Evolutionary conservation across 2,329 filamentous ascomycete species (phyloP).

Genomic region (Fusarium multiceps): DNA sequence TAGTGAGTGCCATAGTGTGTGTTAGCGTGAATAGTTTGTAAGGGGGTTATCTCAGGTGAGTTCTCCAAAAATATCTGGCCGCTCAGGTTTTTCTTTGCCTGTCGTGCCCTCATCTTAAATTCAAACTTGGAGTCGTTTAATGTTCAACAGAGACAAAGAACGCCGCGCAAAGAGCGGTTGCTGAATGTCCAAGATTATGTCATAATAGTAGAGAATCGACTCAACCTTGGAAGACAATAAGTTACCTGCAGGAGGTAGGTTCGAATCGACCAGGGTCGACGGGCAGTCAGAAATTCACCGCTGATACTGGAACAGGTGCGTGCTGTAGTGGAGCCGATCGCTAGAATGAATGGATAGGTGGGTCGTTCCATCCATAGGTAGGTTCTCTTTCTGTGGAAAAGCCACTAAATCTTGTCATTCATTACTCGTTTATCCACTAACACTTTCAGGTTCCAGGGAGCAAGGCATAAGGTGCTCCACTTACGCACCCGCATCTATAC

Average conservation of each 20-base stretch:
- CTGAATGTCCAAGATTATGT: not conserved
- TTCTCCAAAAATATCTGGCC: not conserved
- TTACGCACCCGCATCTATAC: conserved; percentile 13
- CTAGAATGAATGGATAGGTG: not conserved
- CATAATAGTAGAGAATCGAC: conserved; percentile 6
- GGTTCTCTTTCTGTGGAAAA: conserved; percentile 10
- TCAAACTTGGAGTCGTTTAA: not conserved
- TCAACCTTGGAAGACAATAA: not conserved
- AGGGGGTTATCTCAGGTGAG: conserved; percentile 11
- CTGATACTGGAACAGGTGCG: conserved; percentile 9
- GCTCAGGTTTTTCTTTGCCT: not conserved
- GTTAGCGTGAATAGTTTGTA: conserved; percentile 21
- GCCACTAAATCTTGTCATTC: conserved; percentile 27
- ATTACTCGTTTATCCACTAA: conserved; percentile 15
- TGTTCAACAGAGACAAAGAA: not conserved
- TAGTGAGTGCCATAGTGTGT: conserved; percentile 15
- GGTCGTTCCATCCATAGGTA: not conserved
- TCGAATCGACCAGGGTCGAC: not conserved
- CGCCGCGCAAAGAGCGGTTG: conserved; percentile 11
- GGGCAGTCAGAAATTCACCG: conserved; percentile 12
- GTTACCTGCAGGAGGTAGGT: not conserved
- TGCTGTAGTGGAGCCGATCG: conserved; percentile 21
- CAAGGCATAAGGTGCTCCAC: conserved; percentile 23
- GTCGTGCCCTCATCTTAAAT: not conserved
- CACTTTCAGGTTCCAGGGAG: not conserved